These are phyloP conservation scores for Salvia splendens DNA, from an alignment of 257 asterid genomes.

Conservation along the genomic window DNA sequence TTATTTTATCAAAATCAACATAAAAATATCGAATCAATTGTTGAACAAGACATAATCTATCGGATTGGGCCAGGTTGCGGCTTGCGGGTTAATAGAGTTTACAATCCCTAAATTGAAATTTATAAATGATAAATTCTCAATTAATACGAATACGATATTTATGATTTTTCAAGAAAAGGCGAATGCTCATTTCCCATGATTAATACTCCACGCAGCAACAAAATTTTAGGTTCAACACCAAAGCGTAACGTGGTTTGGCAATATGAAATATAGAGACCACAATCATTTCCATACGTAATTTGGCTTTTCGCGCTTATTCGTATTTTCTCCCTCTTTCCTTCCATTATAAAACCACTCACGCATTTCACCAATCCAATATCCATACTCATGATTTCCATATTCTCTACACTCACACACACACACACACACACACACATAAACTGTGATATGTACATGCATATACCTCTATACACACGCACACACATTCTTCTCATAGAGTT, in stretches of 20 bases:
- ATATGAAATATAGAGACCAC: conserved; percentile 13
- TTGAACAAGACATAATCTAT: too few relatives aligned
- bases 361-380: conserved; percentile 36
- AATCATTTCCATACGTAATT: neutral
- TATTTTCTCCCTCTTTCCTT: conserved; percentile 17
- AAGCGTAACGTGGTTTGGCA: conserved; percentile 1
- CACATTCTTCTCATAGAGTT: conserved; percentile 16
- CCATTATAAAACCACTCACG: conserved; percentile 49
- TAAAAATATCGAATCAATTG: too few relatives aligned
- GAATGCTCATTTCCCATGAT: neutral
- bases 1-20: too few relatives aligned
- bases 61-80: too few relatives aligned
- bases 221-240: neutral
- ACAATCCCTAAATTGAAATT: too few relatives aligned
- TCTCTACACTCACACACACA: conserved; percentile 5
- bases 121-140: too few relatives aligned
- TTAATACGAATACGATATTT: neutral
- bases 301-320: conserved; percentile 22
- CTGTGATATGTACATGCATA: neutral
- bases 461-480: neutral
- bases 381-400: conserved; percentile 37
- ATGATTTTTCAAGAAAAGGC: neutral
- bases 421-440: neutral
- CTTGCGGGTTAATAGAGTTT: too few relatives aligned
- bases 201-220: neutral